Base-by-base conservation (phyloP, 2,329 filamentous ascomycete genomes). In the Zalaria sp. region DNA sequence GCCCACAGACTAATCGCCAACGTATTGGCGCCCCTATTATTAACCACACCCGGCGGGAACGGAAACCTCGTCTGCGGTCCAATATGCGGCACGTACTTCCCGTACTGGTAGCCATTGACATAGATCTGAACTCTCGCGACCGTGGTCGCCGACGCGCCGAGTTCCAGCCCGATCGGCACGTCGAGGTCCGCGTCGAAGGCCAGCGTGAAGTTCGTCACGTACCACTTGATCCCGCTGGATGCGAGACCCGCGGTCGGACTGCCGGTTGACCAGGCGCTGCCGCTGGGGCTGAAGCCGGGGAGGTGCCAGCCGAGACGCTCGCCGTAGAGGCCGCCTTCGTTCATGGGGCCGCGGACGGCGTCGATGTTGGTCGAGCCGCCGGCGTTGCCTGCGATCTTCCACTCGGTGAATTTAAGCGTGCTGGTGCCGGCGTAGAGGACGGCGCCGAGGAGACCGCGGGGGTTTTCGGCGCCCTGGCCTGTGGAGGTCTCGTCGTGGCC, bases 71-170 rank as follows among this genome's bases (percentile, higher is more conserved):
- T 63, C 58, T 80, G 75, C 37, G 77, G 72, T 0, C 77, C 77
- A 34, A 80, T 74, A 39, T 71, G 67, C 0, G 75, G 73, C 45
- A 72, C 70, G 50, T 70, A 79, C 5, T 72, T 66, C 2, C 0
- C 41, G 58, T 76, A 79, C 51, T 79, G 75, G 49, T 79, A 80
- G 0, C 76, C 76, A 42, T 80, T 80, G n/a, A 79, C 67, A 42
- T 75, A 79, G 2, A 80, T 53, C 49, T 76, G 66, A 0, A 68
- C 71, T 7, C 76, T 65, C 8, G 73, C 65, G 0, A 64, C 62
- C 10, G 59, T 57, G 4, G 4, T 62, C 60, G 59, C 55, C 0
- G 67, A 61, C 0, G 71, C 68, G 0, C 64, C 65, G 49, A 32
- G 50, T 68, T 46, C 54, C 58, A 79, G 73, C 0, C 71, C 71